Conservation (phyloP, 176 grass and related monocot species). For the Oryza longistaminata region DNA sequence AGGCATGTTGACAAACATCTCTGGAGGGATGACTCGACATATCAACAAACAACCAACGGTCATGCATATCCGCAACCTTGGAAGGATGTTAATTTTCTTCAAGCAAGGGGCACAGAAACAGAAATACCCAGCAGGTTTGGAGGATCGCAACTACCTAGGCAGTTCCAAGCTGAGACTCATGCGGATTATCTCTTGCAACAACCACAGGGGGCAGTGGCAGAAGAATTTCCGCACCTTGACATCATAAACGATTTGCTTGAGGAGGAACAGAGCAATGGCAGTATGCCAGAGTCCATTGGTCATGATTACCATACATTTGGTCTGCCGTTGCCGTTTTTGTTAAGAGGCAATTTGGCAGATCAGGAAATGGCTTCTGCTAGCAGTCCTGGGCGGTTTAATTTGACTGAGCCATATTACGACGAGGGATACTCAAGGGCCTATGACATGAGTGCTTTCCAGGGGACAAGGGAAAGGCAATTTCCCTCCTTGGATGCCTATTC, state of each 20-base stretch:
- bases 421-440: constrained; percentile 60
- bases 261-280: constrained; percentile 60
- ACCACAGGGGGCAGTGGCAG: constrained; percentile 37
- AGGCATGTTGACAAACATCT: constrained; percentile 42
- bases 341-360: constrained; percentile 40
- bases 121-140: constrained; percentile 41
- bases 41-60: constrained; percentile 40
- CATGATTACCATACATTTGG: constrained; percentile 50
- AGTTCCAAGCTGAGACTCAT: constrained; percentile 31
- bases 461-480: constrained; percentile 39
- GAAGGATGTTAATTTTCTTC: constrained; percentile 45
- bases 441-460: constrained; percentile 46
- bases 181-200: constrained; percentile 40
- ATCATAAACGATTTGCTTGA: constrained; percentile 94
- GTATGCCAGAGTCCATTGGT: constrained; percentile 35
- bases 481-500: constrained; percentile 34
- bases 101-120: constrained; percentile 43
- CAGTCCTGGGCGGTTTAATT: constrained; percentile 40
- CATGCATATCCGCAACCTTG: constrained; percentile 29
- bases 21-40: constrained; percentile 31
- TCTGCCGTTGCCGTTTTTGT: constrained; percentile 40
- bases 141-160: constrained; percentile 38
- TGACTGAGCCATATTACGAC: constrained; percentile 49
- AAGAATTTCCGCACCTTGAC: constrained; percentile 87
- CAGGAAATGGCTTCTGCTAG: constrained; percentile 37